Base-by-base conservation (phyloP, 1,284 basidiomycete genomes). In the Ustilago cynodontis region DNA sequence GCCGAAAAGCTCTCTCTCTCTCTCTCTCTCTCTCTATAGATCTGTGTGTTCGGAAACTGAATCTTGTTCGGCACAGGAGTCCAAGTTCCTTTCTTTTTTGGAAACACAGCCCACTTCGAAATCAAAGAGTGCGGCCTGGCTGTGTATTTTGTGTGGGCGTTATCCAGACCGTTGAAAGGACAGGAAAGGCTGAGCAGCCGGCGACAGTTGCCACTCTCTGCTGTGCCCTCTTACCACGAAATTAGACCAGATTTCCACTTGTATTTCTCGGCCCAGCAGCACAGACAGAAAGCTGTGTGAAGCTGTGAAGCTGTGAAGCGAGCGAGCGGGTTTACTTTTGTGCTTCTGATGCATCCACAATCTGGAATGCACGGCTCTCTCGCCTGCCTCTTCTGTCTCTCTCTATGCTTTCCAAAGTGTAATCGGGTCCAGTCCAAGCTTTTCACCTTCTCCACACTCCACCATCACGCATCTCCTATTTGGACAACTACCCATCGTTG, bases 361-460 rank as follows among this genome's bases (percentile, higher is more conserved):
- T n/a, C n/a, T n/a, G n/a, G n/a, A n/a, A 37, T 22, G 43, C 43
- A 45, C 43, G 43, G 43, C 43, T 45, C 6, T 45, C n/a, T n/a
- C n/a, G n/a, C n/a, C n/a, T n/a, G n/a, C n/a, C n/a, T 20, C 11
- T n/a, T 6, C 43, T 22, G 3, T 45, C 43, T 45, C 43, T 22
- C 39, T 41, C 16, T 41, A 14, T 20, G n/a, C 13, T 41, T 14
- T 41, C 16, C 39, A 41, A 41, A 4, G 16, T 41, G n/a, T 14
- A 41, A 41, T 18, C 16, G 4, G 16, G 39, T n/a, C n/a, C n/a
- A n/a, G 43, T 45, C 16, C 43, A 45, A n/a, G 22, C n/a, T 20
- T 45, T 45, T 20, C 43, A 20, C 51, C 18, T 31, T 52, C 52
- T 54, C 52, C 10, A 39, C 52, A 37, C 52, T 52, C 50, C 50